Evolutionary conservation across 2,329 filamentous ascomycete genomes (phyloP), one percentile per base, ranked within the genome.

Genomic region (Colletotrichum horii): DNA sequence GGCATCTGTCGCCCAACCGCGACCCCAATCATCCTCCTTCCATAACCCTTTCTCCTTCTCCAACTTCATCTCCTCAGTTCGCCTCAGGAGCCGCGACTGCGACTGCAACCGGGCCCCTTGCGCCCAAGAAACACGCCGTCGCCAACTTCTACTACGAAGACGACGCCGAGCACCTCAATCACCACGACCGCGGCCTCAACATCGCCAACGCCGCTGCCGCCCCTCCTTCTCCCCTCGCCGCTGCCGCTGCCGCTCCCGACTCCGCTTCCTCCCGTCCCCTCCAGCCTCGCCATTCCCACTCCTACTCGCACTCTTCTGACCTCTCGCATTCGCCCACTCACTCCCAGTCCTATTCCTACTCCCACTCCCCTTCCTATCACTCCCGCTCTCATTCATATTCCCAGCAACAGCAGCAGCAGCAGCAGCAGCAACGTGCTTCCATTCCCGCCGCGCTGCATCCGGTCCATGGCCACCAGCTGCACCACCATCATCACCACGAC

Each of bases 391-490:
- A 69, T 15, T 76, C 70, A 7, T 32, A 66, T 36, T 64, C 58
- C 16, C 60, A 56, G 26, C 55, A 62, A 22, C 65, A 70, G 30
- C 71, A 61, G 30, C 62, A 65, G 7, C 66, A 70, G 38, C 55
- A 72, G 26, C 65, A 67, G 60, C 66, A 66, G 55, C 70, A 74
- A 64, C 74, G 64, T 69, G 74, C 70, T 26, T 74, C 70, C 24
- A 36, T 76, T 22, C 70, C 74, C 70, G 70, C 74, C 48, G 70
- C 74, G 66, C 70, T 76, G 74, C 74, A 74, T 76, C 70, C 74
- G 70, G 74, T 71, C 34, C 58, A 76, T 65, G 74, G 64, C 65
- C 74, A 69, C 58, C 73, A 73, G 70, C 73, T 56, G 70, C 74
- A 74, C 58, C 74, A 73, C 55, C 73, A 73, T 56, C 70, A 55